Base-by-base conservation (phyloP, 495 filamentous ascomycete species). In the Penicillium mononematosum region DNA sequence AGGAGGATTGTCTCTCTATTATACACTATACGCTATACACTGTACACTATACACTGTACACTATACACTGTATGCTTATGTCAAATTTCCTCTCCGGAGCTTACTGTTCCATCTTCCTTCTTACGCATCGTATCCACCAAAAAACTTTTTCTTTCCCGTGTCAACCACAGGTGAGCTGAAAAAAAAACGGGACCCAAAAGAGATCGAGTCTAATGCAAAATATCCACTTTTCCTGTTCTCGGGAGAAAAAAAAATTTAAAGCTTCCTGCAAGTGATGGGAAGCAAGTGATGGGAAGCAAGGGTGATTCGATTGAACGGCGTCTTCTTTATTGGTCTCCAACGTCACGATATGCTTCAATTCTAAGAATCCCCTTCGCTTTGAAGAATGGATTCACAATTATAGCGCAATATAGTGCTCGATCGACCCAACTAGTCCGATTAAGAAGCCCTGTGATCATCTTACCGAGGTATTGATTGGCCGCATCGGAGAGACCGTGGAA, bases 391-490 rank as follows among this genome's bases (percentile, higher is more conserved):
- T 34, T 11, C 31, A 14, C 11, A 39, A 17, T 39, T 39, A 39
- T 39, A 39, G 36, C 8, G 16, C 16, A 39, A 17, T 17, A 39
- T 39, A 39, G 36, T 17, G 36, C 36, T 39, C 36, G 36, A 39
- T 39, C 7, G 16, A 39, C 16, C 17, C 36, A 45, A 14, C 45
- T 34, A 34, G 31, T 12, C 16, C 24, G 45, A 47, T 47, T 47
- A 45, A 34, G 38, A 27, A 27, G 51, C 38, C 51, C 22, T 20
- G 27, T 42, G 20, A 49, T 47, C 54, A 38, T 41, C 24, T 29
- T 44, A 49, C 52, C 62, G 59, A 55, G 50, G 45, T 34, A 32
- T 2, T 68, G 54, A 67, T 67, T 67, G 65, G 65, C 32, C 24
- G 2, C 16, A n/a, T 11, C 16, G 11, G 50, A 44, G 36, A 11